Percentiles rank a stretch among this genome's conserved stretches.
phyloP scores from a whole-genome alignment of 1,139 yeast genomes.

The Yamadazyma triangularis region DNA sequence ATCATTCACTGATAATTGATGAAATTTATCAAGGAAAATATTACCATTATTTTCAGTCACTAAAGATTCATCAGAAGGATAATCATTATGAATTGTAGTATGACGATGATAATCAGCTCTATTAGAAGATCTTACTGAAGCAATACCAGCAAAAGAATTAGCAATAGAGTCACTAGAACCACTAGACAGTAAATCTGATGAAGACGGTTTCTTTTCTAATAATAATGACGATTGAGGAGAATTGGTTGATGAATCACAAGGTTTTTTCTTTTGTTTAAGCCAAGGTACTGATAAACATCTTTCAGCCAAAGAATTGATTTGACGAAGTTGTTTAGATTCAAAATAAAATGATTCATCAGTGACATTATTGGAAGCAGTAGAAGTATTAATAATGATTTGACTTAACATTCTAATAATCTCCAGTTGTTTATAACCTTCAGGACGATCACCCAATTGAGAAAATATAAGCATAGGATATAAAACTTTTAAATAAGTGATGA shows the following conservation, averaged over 20 bases:
- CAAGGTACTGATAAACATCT: conserved; percentile 59
- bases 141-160: conserved; percentile 26
- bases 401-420: conserved; percentile 51
- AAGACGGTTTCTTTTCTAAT: conserved; percentile 1
- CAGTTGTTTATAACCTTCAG: conserved; percentile 51
- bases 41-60: conserved; percentile 16
- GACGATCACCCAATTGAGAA: conserved; percentile 52
- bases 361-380: conserved; percentile 6
- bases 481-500: conserved; percentile 75
- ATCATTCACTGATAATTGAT: conserved; percentile 2
- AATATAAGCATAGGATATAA: conserved; percentile 65
- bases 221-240: conserved; percentile 8
- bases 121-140: conserved; percentile 35
- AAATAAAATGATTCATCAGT: conserved; percentile 4
- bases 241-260: conserved; percentile 6
- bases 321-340: conserved; percentile 19
- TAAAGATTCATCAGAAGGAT: conserved; percentile 3
- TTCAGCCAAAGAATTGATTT: conserved; percentile 56
- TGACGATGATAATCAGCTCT: conserved; percentile 35
- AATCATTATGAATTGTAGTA: conserved; percentile 27
- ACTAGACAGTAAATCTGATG: conserved; percentile 4
- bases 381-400: conserved; percentile 35
- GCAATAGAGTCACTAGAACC: conserved; percentile 23
- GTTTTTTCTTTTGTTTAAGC: conserved; percentile 28
- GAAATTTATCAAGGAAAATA: conserved; percentile 14